A percentile compares a stretch with the other conserved stretches of the same genome.
Evolutionary conservation across 768 basidiomycete species (phyloP).

Genomic region (Boletus vinaceobasis): DNA sequence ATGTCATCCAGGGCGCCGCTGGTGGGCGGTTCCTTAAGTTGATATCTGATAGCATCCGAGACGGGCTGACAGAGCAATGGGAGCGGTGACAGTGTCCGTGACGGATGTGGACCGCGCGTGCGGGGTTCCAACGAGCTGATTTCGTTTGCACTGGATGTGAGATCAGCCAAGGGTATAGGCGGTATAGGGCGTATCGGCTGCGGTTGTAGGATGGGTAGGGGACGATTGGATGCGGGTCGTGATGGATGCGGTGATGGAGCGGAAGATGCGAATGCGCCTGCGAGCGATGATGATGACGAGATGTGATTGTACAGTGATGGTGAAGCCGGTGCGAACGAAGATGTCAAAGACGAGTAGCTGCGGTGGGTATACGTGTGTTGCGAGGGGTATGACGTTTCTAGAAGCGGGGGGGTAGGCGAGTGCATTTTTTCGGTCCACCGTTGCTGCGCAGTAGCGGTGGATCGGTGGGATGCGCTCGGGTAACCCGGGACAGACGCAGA

Average conservation of each 20-base stretch:
- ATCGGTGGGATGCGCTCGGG: constrained; percentile 22
- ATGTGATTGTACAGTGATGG: constrained; percentile 19
- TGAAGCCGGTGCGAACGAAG: constrained; percentile 18
- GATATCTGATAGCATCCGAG: constrained; percentile 31
- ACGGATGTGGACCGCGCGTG: not conserved
- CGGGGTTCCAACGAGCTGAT: not conserved
- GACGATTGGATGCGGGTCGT: constrained; percentile 10
- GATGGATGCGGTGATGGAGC: constrained; percentile 12
- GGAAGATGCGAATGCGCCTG: constrained; percentile 25
- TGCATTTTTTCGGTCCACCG: constrained; percentile 18
- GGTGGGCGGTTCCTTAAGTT: constrained; percentile 16
- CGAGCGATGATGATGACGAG: constrained; percentile 24
- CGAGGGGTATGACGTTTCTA: constrained; percentile 17
- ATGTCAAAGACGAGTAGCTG: constrained; percentile 14
- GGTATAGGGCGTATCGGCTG: constrained; percentile 35
- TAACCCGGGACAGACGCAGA: constrained; percentile 34
- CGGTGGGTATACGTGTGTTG: constrained; percentile 25
- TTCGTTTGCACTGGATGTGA: constrained; percentile 23
- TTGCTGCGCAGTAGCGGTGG: constrained; percentile 6
- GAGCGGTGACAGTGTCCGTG: constrained; percentile 24
- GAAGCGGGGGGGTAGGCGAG: constrained; percentile 7
- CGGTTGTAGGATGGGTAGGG: constrained; percentile 30
- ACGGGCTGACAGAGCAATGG: constrained; percentile 34
- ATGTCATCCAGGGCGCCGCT: constrained; percentile 1
- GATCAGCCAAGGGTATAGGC: constrained; percentile 30